phyloP scores from a whole-genome alignment of 495 filamentous ascomycete genomes.

The Aspergillus ellipticus region DNA sequence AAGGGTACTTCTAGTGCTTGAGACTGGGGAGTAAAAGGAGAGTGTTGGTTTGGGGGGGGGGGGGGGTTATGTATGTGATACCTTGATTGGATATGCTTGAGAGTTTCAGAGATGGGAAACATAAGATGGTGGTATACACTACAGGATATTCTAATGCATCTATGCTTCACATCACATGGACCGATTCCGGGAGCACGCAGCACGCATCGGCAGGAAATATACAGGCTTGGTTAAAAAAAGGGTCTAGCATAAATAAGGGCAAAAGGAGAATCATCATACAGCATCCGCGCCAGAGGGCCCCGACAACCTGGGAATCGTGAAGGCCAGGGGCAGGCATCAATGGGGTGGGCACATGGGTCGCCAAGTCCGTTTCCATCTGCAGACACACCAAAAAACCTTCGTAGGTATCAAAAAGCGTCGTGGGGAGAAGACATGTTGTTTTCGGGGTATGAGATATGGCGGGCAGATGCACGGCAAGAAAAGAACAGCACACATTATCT shows the following conservation, averaged over 20 bases:
- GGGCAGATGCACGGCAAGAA: not conserved
- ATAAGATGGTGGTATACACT: not conserved
- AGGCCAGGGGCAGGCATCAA: not conserved
- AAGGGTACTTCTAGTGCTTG: constrained; percentile 20
- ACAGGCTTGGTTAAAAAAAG: not conserved
- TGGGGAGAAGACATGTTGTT: constrained; percentile 2
- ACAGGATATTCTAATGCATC: not conserved
- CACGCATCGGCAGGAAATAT: not conserved
- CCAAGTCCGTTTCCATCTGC: not conserved
- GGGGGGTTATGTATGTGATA: not conserved
- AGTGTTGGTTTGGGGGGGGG: not conserved
- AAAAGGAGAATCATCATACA: constrained; percentile 1
- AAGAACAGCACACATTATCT: constrained; percentile 8
- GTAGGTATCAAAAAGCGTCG: constrained; percentile 2
- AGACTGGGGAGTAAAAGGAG: not conserved
- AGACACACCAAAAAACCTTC: not conserved
- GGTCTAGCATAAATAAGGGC: not conserved
- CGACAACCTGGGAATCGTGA: not conserved
- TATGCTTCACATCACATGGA: not conserved
- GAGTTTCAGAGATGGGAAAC: not conserved
- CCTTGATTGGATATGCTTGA: not conserved
- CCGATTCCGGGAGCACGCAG: too few species aligned
- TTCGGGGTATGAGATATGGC: not conserved
- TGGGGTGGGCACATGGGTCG: not conserved
- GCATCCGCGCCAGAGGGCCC: not conserved